Conservation (phyloP, 2,329 filamentous ascomycete species). For the Fusarium coffeatum region DNA sequence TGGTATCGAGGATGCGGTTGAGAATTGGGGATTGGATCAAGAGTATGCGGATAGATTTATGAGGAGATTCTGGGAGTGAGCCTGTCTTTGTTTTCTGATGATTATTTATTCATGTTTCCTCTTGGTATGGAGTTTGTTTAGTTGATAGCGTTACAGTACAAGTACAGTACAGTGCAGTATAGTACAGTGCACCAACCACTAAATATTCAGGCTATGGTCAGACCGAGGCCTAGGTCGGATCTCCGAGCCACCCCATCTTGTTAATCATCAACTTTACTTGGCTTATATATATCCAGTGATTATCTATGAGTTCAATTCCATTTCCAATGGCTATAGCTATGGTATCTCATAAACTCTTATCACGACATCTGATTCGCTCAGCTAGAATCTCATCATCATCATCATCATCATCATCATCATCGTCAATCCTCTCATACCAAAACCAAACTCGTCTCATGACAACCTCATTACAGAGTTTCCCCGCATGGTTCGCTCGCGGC, state of each 20-base stretch:
- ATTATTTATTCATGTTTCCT: not conserved
- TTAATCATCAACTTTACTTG: not conserved
- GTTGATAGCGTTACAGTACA: constrained; percentile 6
- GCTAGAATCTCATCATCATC: not conserved
- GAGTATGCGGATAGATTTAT: constrained; percentile 66
- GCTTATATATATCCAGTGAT: not conserved
- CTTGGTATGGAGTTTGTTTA: not conserved
- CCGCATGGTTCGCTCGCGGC: constrained; percentile 64
- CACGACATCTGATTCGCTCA: constrained; percentile 8
- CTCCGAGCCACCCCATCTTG: constrained; percentile 11
- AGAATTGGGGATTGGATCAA: constrained; percentile 63
- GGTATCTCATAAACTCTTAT: not conserved
- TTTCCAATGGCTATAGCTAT: not conserved
- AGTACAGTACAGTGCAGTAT: too few relatives aligned
- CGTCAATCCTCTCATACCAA: constrained; percentile 1
- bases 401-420: not conserved
- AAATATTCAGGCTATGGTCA: not conserved
- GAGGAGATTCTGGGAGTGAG: constrained; percentile 57
- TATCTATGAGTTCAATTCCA: not conserved
- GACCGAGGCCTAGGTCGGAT: not conserved
- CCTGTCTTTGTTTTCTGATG: not conserved
- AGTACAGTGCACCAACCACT: constrained; percentile 20
- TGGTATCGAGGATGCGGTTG: constrained; percentile 69
- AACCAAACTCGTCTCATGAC: constrained; percentile 11
- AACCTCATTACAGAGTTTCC: constrained; percentile 45